Evolutionary conservation across 2,329 filamentous ascomycete genomes (phyloP), one percentile per base, ranked within the genome.

Genomic region (Calonectria pseudoreteaudii): DNA sequence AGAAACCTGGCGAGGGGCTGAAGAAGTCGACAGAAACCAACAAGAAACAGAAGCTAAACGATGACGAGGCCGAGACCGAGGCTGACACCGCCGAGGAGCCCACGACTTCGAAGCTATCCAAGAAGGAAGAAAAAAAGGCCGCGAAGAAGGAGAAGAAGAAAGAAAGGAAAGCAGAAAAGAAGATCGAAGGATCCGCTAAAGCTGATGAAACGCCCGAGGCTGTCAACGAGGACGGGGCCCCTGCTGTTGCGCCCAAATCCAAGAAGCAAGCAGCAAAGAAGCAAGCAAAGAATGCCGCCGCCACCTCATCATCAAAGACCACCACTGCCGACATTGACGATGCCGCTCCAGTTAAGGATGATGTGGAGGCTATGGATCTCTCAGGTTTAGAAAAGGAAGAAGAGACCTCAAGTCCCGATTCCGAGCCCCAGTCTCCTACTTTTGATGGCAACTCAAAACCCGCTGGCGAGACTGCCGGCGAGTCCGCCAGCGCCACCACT

Each of bases 1-100:
- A 93, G 83, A 86, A 88, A 77, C 93, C 93, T 3, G 87, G 89
- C 53, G 90, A 95, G 82, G 93, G 93, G 2, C 81, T 94, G 75
- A 93, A 87, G 81, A 84, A 85, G 71, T 79, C 80, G 50, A 78
- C 85, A 71, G 78, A 85, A 49, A 87, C 90, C 80, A 90, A 90
- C 78, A 91, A 92, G 81, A 93, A 93, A 84, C 86, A 87, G 75
- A 87, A 87, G 80, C 74, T 82, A 11, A 79, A 82, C 41, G 74
- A 80, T 2, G 77, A 80, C 23, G 75, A 79, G 34, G 23, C 74
- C 10, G 75, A 79, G 34, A n/a, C 74, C 10, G 75, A 78, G 64
- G 3, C 36, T 38, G 36, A 38, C 13, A 16, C 36, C 36, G 70
- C 81, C n/a, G 88, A 88, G 76, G 86, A 88, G 75, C 90, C 88